Percentiles rank a stretch among this genome's conserved stretches.
Conservation (phyloP, 768 basidiomycete genomes). For the Russula sp. region DNA sequence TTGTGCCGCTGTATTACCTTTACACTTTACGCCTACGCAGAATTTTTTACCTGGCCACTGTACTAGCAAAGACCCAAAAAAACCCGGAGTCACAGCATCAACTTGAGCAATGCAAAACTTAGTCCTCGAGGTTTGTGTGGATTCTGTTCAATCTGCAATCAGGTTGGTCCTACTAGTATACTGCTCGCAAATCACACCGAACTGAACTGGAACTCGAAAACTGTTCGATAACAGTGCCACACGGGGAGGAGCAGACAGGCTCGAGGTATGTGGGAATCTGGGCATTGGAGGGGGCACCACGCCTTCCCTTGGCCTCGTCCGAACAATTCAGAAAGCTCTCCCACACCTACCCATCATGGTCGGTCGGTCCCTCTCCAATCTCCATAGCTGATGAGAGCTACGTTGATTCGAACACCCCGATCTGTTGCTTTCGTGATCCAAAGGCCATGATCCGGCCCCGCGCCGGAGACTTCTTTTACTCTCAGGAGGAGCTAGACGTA, state of each 20-base stretch:
- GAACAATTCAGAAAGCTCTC: constrained; percentile 49
- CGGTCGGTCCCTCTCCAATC: constrained; percentile 25
- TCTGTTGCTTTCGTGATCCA: not conserved
- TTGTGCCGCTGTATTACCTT: too few relatives aligned
- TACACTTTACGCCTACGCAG: too few relatives aligned
- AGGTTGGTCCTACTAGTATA: constrained; percentile 14
- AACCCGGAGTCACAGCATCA: not conserved
- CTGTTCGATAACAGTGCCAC: constrained; percentile 49
- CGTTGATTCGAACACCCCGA: not conserved
- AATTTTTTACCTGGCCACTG: too few relatives aligned
- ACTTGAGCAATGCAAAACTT: constrained; percentile 2
- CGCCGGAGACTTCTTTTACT: constrained; percentile 72
- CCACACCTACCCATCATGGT: constrained; percentile 68
- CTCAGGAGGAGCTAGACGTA: constrained; percentile 58
- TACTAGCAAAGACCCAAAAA: too few relatives aligned
- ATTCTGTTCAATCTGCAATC: constrained; percentile 22
- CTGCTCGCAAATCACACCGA: not conserved
- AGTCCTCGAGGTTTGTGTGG: constrained; percentile 24
- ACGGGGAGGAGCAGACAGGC: constrained; percentile 66
- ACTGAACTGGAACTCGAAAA: not conserved
- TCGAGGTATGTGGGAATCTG: constrained; percentile 74
- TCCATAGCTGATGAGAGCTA: not conserved
- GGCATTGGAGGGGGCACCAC: constrained; percentile 78
- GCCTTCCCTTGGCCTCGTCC: constrained; percentile 72
- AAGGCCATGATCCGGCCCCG: constrained; percentile 56